phyloP scores from a whole-genome alignment of 139 green algal genomes.

The Coelastrella sp. region DNA sequence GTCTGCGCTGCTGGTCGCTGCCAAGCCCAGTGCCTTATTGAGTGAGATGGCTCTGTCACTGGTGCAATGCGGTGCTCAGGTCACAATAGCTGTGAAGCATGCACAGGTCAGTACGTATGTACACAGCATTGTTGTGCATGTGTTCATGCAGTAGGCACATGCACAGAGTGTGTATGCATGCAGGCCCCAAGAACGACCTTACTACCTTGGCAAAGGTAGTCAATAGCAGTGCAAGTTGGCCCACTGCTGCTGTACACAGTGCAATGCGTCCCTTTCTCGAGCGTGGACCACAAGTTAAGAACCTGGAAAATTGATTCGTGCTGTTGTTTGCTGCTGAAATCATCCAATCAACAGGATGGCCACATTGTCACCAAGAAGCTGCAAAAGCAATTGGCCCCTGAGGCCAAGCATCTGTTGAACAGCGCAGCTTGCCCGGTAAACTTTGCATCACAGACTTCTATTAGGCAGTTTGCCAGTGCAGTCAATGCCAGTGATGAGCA shows the following conservation, averaged over 20 bases:
- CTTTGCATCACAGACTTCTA: neutral
- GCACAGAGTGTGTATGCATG: no score
- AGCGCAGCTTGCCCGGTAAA: neutral
- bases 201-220: no score
- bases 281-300: no score
- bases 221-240: no score
- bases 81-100: slow-evolving; percentile 15
- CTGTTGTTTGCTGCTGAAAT: neutral
- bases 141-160: no score
- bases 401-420: neutral
- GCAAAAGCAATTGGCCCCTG: neutral
- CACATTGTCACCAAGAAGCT: neutral
- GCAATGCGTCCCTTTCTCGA: no score
- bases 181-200: no score
- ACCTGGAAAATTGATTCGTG: neutral
- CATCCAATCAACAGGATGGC: neutral
- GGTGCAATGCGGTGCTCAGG: neutral
- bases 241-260: no score
- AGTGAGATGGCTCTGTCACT: neutral
- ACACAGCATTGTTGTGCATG: no score
- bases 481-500: neutral
- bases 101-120: neutral
- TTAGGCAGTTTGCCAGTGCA: slow-evolving; percentile 17
- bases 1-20: slow-evolving; percentile 6
- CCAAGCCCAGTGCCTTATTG: neutral